Percentiles rank a stretch among this genome's conserved stretches.
Evolutionary conservation across 2,329 filamentous ascomycete species (phyloP).

Genomic region (Chaetomium strumarium): DNA sequence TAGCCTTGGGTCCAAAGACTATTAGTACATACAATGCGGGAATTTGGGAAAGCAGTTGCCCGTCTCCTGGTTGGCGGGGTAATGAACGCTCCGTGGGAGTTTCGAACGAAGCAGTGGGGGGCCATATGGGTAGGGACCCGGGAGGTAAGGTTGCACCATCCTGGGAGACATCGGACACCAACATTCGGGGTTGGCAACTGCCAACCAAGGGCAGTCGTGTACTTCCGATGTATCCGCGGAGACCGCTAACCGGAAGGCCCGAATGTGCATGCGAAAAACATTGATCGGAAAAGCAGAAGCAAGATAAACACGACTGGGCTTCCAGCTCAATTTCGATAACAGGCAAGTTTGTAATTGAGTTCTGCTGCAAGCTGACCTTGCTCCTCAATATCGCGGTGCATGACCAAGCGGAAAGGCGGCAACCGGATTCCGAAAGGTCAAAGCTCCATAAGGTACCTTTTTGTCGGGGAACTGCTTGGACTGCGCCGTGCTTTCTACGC

Average conservation of each 20-base stretch:
- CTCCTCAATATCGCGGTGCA: too few species aligned
- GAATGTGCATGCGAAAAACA: neutral
- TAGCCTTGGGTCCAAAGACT: conserved; percentile 10
- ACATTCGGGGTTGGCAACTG: neutral
- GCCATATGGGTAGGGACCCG: neutral
- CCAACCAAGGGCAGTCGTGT: neutral
- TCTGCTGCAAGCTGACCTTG: neutral
- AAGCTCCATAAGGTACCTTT: neutral
- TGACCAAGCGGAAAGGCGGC: too few species aligned
- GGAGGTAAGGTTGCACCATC: neutral
- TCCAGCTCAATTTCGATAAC: neutral
- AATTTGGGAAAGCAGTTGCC: conserved; percentile 19
- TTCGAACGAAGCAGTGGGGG: conserved; percentile 17
- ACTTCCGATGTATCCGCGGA: conserved; percentile 20
- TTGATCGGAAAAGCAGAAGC: neutral
- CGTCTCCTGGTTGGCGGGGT: conserved; percentile 13
- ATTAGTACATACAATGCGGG: conserved; percentile 20
- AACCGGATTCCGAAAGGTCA: too few species aligned
- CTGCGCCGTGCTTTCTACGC: conserved; percentile 13
- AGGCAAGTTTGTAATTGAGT: neutral
- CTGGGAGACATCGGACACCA: neutral
- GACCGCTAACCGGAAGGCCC: conserved; percentile 9
- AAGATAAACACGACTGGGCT: neutral
- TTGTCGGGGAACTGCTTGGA: neutral
- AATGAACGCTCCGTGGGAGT: conserved; percentile 1